Percentiles rank a stretch among this genome's conserved stretches.
phyloP scores from a whole-genome alignment of 306 rosid genomes.

The Pachyrhizus erosus region DNA sequence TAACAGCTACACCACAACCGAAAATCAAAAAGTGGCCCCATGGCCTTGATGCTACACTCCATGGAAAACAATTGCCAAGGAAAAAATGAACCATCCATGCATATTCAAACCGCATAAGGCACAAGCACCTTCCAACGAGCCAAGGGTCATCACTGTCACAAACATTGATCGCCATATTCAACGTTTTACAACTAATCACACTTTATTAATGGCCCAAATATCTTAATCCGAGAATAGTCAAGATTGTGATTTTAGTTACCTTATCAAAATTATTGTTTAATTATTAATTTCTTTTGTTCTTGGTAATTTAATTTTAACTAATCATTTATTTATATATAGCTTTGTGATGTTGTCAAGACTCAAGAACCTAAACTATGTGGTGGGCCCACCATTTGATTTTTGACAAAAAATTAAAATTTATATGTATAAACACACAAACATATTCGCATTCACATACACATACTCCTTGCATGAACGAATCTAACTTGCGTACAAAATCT shows the following conservation, averaged over 20 bases:
- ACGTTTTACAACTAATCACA: slow-evolving; percentile 26
- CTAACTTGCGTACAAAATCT: slow-evolving; percentile 52
- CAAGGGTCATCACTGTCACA: slow-evolving; percentile 49
- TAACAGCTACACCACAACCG: slow-evolving; percentile 46
- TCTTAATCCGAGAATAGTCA: slow-evolving; percentile 20
- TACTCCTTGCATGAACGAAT: slow-evolving; percentile 57
- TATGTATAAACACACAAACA: neutral
- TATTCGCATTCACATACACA: slow-evolving; percentile 6
- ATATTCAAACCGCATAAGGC: slow-evolving; percentile 40
- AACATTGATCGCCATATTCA: slow-evolving; percentile 35
- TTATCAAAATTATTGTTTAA: slow-evolving; percentile 1
- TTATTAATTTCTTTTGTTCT: neutral
- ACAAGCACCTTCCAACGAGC: slow-evolving; percentile 35
- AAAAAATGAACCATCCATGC: slow-evolving; percentile 40
- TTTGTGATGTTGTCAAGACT: slow-evolving; percentile 41
- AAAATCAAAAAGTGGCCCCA: slow-evolving; percentile 49
- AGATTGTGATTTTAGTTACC: slow-evolving; percentile 33
- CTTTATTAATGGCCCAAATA: slow-evolving; percentile 18
- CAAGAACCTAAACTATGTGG: slow-evolving; percentile 47
- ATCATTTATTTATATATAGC: neutral
- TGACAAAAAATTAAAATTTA: neutral
- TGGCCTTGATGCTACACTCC: slow-evolving; percentile 16
- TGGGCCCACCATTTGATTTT: slow-evolving; percentile 51
- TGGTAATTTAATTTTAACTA: neutral
- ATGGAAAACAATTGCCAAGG: slow-evolving; percentile 18